These are phyloP conservation scores for Notholithocarpus densiflorus DNA, from an alignment of 306 rosid genomes.

Conservation along the genomic window DNA sequence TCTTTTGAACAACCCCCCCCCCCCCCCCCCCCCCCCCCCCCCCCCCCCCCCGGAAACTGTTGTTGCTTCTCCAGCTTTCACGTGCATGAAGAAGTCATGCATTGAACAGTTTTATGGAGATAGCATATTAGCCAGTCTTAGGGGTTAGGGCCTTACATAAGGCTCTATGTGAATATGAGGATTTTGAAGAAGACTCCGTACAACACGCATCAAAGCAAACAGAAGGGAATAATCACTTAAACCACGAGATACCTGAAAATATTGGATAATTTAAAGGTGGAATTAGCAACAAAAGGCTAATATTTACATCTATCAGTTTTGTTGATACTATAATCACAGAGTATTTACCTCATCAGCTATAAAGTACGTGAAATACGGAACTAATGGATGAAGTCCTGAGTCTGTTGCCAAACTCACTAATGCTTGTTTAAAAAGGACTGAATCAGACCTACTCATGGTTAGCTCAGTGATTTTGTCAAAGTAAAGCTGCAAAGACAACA, in stretches of 20 bases:
- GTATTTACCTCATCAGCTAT: slow-evolving; percentile 78
- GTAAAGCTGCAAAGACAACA: slow-evolving; percentile 65
- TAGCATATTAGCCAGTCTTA: too few relatives aligned
- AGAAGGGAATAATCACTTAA: slow-evolving; percentile 46
- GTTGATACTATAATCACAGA: not conserved
- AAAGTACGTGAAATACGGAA: slow-evolving; percentile 78
- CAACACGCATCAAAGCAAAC: slow-evolving; percentile 80
- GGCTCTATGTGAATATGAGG: slow-evolving; percentile 78
- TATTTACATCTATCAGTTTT: not conserved
- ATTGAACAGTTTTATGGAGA: too few relatives aligned
- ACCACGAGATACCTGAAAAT: slow-evolving; percentile 61
- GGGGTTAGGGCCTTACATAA: too few relatives aligned
- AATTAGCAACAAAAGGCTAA: slow-evolving; percentile 5
- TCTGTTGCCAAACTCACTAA: slow-evolving; percentile 74
- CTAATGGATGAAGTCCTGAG: slow-evolving; percentile 85
- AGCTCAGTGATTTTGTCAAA: slow-evolving; percentile 69
- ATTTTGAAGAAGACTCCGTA: slow-evolving; percentile 76
- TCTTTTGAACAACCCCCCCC: not conserved
- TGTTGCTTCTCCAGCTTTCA: too few relatives aligned
- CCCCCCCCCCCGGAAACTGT: too few relatives aligned
- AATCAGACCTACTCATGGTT: slow-evolving; percentile 53
- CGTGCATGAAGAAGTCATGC: too few relatives aligned
- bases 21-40: too few relatives aligned
- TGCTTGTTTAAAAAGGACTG: slow-evolving; percentile 63
- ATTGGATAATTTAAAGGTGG: slow-evolving; percentile 18